Conservation (phyloP, 495 filamentous ascomycete species). For the Melanomma pulvis-pyrius region DNA sequence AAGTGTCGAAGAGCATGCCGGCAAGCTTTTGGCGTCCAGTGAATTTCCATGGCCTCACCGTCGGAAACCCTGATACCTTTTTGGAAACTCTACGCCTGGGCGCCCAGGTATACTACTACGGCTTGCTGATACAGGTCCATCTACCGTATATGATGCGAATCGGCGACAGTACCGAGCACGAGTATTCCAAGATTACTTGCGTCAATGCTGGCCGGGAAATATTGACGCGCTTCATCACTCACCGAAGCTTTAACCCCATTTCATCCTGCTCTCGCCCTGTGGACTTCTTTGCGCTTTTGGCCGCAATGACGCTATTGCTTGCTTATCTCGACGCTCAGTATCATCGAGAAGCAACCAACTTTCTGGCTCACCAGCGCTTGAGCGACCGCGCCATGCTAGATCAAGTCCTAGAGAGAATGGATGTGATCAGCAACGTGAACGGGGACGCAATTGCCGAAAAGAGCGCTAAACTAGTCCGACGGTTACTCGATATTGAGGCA, state of each 20-base stretch:
- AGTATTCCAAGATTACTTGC: slow-evolving; percentile 47
- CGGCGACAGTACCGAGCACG: slow-evolving; percentile 18
- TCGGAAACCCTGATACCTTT: slow-evolving; percentile 11
- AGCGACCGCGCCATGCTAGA: slow-evolving; percentile 53
- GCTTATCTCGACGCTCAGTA: slow-evolving; percentile 39
- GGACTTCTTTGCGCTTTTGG: slow-evolving; percentile 48
- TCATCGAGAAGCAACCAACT: slow-evolving; percentile 16
- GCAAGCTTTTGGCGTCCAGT: slow-evolving; percentile 15
- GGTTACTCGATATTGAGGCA: slow-evolving; percentile 17
- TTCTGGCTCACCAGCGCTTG: slow-evolving; percentile 48
- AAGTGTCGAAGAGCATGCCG: slow-evolving; percentile 29
- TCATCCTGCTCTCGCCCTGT: slow-evolving; percentile 45
- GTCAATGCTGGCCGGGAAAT: slow-evolving; percentile 46
- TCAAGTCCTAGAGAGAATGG: slow-evolving; percentile 46
- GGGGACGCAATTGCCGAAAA: slow-evolving; percentile 4
- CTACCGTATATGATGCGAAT: slow-evolving; percentile 22
- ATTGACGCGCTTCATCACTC: slow-evolving; percentile 43
- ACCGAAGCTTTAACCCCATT: slow-evolving; percentile 36
- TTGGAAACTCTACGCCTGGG: slow-evolving; percentile 30
- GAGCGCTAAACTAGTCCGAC: slow-evolving; percentile 12
- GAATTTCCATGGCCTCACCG: not conserved
- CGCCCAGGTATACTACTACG: slow-evolving; percentile 14
- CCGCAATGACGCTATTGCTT: slow-evolving; percentile 32
- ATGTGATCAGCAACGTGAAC: slow-evolving; percentile 6
- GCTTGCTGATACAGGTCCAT: slow-evolving; percentile 18